Percentiles rank a stretch among this genome's conserved stretches.
Evolutionary conservation across 1,284 basidiomycete species (phyloP).

Genomic region (Puccinia hordei): DNA sequence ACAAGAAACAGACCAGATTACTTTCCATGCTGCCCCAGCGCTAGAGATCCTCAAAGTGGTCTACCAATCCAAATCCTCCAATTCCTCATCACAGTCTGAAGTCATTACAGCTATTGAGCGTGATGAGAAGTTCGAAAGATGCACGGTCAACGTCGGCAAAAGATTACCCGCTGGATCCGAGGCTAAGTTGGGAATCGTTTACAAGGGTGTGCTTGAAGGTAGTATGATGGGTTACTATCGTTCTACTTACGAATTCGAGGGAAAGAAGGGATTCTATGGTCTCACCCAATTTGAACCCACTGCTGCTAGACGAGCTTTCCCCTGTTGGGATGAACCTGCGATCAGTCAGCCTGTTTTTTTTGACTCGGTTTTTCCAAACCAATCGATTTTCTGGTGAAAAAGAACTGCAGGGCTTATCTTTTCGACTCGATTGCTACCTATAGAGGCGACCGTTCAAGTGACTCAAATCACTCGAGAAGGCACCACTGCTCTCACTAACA

Average conservation of each 20-base stretch:
- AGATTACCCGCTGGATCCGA: constrained; percentile 25
- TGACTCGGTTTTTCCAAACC: neutral
- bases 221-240: constrained; percentile 51
- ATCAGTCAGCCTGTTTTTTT: constrained; percentile 64
- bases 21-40: constrained; percentile 47
- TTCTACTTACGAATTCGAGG: constrained; percentile 46
- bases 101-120: constrained; percentile 36
- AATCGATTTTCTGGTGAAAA: neutral
- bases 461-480: constrained; percentile 41
- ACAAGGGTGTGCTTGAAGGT: constrained; percentile 48
- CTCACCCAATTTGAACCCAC: constrained; percentile 70
- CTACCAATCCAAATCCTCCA: constrained; percentile 28
- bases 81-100: constrained; percentile 19
- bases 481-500: constrained; percentile 47
- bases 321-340: constrained; percentile 85
- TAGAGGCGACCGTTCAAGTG: constrained; percentile 50
- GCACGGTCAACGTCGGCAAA: constrained; percentile 26
- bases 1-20: constrained; percentile 36
- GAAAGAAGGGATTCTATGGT: constrained; percentile 55
- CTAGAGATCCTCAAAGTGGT: constrained; percentile 40
- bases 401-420: neutral
- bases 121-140: constrained; percentile 50
- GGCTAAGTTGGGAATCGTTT: constrained; percentile 42
- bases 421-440: neutral
- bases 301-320: constrained; percentile 68